phyloP scores from a whole-genome alignment of 805 yeast genomes.

The Wickerhamiella dianesei region DNA sequence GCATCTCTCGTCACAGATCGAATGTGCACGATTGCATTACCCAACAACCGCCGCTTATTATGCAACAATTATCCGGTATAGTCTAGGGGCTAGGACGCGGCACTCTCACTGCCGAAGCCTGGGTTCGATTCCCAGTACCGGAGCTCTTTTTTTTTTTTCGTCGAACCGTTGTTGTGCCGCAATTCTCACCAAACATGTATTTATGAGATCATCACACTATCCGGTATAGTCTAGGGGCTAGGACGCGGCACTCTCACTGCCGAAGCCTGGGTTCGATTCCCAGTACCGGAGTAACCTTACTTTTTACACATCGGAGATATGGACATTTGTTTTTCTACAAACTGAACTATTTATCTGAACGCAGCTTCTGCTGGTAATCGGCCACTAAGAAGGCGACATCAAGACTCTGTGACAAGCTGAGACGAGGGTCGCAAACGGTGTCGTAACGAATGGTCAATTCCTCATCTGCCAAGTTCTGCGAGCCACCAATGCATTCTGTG shows the following conservation, averaged over 20 bases:
- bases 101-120: slow-evolving; percentile 1
- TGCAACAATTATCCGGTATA: not conserved
- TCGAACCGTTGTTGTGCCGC: not conserved
- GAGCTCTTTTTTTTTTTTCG: not conserved
- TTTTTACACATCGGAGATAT: not conserved
- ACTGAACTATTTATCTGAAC: not conserved
- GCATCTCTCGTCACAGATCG: too few relatives aligned
- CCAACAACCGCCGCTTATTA: too few relatives aligned
- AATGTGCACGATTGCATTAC: too few relatives aligned
- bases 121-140: slow-evolving; percentile 1
- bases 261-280: slow-evolving; percentile 1
- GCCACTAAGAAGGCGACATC: slow-evolving; percentile 33
- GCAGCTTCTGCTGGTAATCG: slow-evolving; percentile 17
- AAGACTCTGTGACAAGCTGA: slow-evolving; percentile 28
- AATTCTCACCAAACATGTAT: too few relatives aligned
- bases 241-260: slow-evolving; percentile 1
- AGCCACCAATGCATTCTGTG: slow-evolving; percentile 33
- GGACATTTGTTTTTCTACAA: not conserved
- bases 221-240: slow-evolving; percentile 1
- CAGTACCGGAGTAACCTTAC: not conserved
- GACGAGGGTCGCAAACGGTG: slow-evolving; percentile 33
- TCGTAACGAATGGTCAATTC: slow-evolving; percentile 29
- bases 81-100: slow-evolving; percentile 1
- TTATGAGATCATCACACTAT: not conserved
- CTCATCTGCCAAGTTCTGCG: slow-evolving; percentile 27